A percentile compares a stretch with the other conserved stretches of the same genome.
Conservation (phyloP, 2,329 filamentous ascomycete genomes). For the Penicillium sp. region DNA sequence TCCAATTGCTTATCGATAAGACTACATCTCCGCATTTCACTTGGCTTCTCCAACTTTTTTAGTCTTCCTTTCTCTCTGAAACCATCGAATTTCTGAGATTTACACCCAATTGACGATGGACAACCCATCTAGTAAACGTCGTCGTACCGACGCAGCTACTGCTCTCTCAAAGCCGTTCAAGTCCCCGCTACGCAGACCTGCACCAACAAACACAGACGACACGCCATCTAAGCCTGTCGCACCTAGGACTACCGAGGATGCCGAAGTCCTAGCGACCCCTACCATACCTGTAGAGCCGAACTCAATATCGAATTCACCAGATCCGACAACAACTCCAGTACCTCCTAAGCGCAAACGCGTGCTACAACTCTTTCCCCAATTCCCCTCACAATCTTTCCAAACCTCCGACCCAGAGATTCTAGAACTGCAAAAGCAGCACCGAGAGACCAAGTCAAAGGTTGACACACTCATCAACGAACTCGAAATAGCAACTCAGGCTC, state of each 20-base stretch:
- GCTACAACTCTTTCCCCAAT: conserved; percentile 9
- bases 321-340: conserved; percentile 1
- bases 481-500: conserved; percentile 53
- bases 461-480: conserved; percentile 42
- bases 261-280: background rate
- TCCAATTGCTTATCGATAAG: conserved; percentile 19
- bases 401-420: conserved; percentile 27
- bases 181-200: conserved; percentile 60
- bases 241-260: background rate
- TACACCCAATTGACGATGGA: conserved; percentile 13
- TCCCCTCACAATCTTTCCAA: conserved; percentile 7
- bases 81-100: background rate
- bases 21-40: conserved; percentile 1
- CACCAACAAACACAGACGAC: conserved; percentile 11
- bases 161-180: conserved; percentile 69
- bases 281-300: background rate
- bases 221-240: conserved; percentile 7
- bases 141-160: conserved; percentile 59
- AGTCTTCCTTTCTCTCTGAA: background rate
- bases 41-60: background rate
- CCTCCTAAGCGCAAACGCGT: conserved; percentile 6
- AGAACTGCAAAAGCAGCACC: conserved; percentile 39
- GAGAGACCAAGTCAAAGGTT: conserved; percentile 32
- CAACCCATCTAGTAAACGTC: conserved; percentile 55
- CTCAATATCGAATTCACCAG: background rate